Base-by-base conservation (phyloP, 108 stramenopile species). In the Fragilariopsis cylindrus region DNA sequence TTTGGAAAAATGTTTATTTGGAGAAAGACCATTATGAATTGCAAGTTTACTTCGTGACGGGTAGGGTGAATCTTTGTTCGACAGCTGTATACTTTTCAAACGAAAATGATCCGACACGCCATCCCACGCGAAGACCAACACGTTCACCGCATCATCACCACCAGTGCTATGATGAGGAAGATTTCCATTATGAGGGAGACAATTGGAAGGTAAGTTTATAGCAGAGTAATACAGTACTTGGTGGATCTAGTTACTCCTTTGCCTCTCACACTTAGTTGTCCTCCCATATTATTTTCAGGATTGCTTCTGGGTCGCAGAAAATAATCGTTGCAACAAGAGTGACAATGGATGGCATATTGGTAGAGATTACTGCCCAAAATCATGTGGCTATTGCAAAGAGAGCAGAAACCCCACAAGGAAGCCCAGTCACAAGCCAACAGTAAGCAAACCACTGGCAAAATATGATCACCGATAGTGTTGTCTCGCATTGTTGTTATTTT, bases 1-100 rank as follows among this genome's bases (percentile, higher is more conserved):
- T 65, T 5, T 65, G 64, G 64, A n/a, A 65, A 44, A 46, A 65
- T 45, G 45, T 65, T 5, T 65, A 65, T 65, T 16, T 65, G 44
- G 3, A 65, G 5, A 47, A 45, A 44, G 46, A 42, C 30, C 45
- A 65, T 6, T 65, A 65, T 11, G 64, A 65, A 44, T 13, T 65
- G 30, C 64, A 47, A 45, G 46, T 65, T 18, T 65, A 65, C 44
- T 65, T 65, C 15, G 3, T 6, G 43, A 58, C 57, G 18, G 46
- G 64, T 5, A 45, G 7, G 9, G 45, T 47, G 21, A 65, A 44
- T 16, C 64, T 65, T 9, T 65, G 64, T 47, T 65, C 64, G 9
- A 16, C 46, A 6, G 64, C 64, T 13, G 64, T 65, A 4, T 47
- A 65, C 9, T 44, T 6, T 19, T 69, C 69, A 8, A 11, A 16